phyloP scores from a whole-genome alignment of 2,329 filamentous ascomycete species.

The Leptographium lundbergii region DNA sequence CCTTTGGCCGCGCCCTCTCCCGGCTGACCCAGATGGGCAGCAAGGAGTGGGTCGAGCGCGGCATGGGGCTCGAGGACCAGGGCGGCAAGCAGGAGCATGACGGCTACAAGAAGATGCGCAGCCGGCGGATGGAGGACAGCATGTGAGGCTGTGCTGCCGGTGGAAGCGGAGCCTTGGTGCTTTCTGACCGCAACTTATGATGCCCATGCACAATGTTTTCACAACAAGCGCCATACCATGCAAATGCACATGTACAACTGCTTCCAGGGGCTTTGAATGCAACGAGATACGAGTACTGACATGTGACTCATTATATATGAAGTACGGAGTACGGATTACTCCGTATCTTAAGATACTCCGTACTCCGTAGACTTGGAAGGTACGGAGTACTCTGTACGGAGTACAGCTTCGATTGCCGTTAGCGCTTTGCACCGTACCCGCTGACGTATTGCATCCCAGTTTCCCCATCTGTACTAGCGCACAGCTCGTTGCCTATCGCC shows the following conservation, averaged over 20 bases:
- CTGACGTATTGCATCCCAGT: neutral
- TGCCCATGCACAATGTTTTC: neutral
- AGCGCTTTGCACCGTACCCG: too few relatives aligned
- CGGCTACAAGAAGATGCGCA: conserved; percentile 51
- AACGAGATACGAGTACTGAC: too few relatives aligned
- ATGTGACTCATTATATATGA: too few relatives aligned
- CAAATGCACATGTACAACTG: neutral
- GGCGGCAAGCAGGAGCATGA: conserved; percentile 55
- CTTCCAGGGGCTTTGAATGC: too few relatives aligned
- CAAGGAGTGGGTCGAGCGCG: conserved; percentile 85
- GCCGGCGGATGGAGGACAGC: conserved; percentile 55
- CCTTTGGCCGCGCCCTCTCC: conserved; percentile 80
- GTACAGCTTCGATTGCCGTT: too few relatives aligned
- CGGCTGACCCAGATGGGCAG: conserved; percentile 87
- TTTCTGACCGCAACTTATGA: neutral
- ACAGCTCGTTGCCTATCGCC: neutral
- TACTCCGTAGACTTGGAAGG: too few relatives aligned
- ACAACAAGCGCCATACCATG: neutral
- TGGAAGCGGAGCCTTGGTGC: neutral
- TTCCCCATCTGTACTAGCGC: neutral
- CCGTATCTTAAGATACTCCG: too few relatives aligned
- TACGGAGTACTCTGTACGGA: too few relatives aligned
- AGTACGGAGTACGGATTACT: too few relatives aligned
- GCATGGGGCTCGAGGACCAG: conserved; percentile 49
- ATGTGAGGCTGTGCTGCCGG: conserved; percentile 28